phyloP scores from a whole-genome alignment of 1,284 basidiomycete genomes.

The Boletus holoroseus region DNA sequence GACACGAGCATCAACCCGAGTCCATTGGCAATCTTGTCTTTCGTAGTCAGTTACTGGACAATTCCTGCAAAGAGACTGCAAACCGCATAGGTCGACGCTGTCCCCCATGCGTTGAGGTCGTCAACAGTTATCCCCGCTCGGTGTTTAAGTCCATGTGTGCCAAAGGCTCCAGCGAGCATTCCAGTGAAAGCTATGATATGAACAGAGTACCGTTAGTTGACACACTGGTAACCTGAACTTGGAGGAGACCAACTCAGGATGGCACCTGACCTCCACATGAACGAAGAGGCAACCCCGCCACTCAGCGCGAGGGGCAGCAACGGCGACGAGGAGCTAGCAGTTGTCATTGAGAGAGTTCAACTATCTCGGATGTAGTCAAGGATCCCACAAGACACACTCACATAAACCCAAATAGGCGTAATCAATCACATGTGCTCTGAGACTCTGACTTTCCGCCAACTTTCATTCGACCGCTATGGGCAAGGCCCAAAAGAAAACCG shows the following conservation, averaged over 20 bases:
- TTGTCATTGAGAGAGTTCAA: constrained; percentile 18
- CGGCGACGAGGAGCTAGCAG: constrained; percentile 25
- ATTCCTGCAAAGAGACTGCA: constrained; percentile 20
- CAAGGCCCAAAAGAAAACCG: constrained; percentile 83
- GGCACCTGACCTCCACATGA: constrained; percentile 40
- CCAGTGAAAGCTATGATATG: constrained; percentile 45
- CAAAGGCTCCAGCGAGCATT: constrained; percentile 65
- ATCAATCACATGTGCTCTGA: constrained; percentile 10
- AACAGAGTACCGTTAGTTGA: neutral
- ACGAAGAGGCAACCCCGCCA: constrained; percentile 17
- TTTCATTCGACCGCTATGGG: constrained; percentile 46
- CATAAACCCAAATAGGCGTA: constrained; percentile 18
- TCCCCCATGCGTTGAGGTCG: constrained; percentile 55
- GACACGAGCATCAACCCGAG: constrained; percentile 68
- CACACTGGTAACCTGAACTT: neutral
- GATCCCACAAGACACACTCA: neutral
- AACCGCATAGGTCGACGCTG: constrained; percentile 62
- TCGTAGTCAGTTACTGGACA: constrained; percentile 15
- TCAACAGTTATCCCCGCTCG: constrained; percentile 47
- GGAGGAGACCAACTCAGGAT: constrained; percentile 25
- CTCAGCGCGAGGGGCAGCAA: constrained; percentile 23
- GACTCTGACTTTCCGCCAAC: neutral
- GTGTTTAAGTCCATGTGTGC: constrained; percentile 57
- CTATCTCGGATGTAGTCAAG: neutral
- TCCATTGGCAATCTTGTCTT: constrained; percentile 66